Base-by-base conservation (phyloP, 208 protist genomes). In the Leptomonas seymouri region DNA sequence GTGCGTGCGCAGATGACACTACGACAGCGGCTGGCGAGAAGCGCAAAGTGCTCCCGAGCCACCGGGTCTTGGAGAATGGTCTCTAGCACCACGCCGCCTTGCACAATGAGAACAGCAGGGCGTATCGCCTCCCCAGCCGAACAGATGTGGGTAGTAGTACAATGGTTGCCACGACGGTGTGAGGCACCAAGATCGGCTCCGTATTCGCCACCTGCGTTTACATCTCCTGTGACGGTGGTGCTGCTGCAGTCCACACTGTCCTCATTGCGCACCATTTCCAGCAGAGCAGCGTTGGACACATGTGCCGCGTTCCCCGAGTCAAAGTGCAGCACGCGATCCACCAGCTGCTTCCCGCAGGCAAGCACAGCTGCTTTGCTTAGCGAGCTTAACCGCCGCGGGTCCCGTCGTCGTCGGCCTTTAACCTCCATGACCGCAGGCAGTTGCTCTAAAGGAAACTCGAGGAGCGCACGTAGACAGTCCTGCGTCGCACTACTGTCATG, bases 1-100 rank as follows among this genome's bases (percentile, higher is more conserved):
- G 94, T 89, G 44, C 97, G 86, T 39, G 94, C 98, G 77, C 93
- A 98, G 34, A 99, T 89, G 51, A 99, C 97, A 44, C 93, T 89
- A 42, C 80, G 49, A 77, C 89, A 94, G 21, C 65, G 67, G 18
- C 80, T 60, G 11, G 81, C 76, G 12, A 98, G 46, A n/a, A 75
- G 59, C 9, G 71, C 54, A 45, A 98, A 91, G 1, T 67, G 67
- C 20, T 78, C 57, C 21, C 23, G 78, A 11, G 93, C 76, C 21
- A 25, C 1, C 2, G 76, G 62, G 46, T 77, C 71, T 20, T 20
- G 63, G 18, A 98, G 75, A 34, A 98, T 96, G 4, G 79, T 27
- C 15, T 93, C 81, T 14, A 96, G 66, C 20, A 95, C 80, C 20
- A 58, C 31, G 15, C 86, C 86, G 14, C 87, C 92, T 39, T 95